Percentiles rank a stretch among this genome's conserved stretches.
phyloP scores from a whole-genome alignment of 225 moss, liverwort and hornwort species.

The Marchantia polymorpha region DNA sequence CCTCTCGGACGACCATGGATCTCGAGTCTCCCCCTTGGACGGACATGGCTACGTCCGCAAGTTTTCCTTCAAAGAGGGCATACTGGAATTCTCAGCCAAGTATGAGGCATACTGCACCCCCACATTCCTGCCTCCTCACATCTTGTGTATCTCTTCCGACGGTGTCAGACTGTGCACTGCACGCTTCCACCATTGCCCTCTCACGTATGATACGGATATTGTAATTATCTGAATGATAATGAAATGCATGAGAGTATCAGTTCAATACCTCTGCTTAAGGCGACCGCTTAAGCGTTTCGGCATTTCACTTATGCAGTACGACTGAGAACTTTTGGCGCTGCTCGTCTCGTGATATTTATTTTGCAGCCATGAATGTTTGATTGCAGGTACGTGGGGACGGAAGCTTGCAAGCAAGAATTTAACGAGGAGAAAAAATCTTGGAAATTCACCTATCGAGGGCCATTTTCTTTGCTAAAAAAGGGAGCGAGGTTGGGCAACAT shows the following conservation, averaged over 20 bases:
- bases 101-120: background rate
- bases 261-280: too few relatives aligned
- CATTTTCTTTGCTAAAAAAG: conserved; percentile 35
- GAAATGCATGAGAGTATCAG: too few relatives aligned
- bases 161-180: too few relatives aligned
- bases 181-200: too few relatives aligned
- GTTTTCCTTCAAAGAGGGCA: conserved; percentile 26
- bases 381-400: conserved; percentile 35
- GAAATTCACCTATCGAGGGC: conserved; percentile 38
- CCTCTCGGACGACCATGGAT: conserved; percentile 37
- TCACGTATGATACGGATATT: too few relatives aligned
- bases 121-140: background rate
- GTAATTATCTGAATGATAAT: too few relatives aligned
- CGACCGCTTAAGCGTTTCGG: too few relatives aligned
- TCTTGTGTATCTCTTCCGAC: too few relatives aligned
- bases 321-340: too few relatives aligned
- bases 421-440: conserved; percentile 38
- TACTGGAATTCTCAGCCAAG: conserved; percentile 38
- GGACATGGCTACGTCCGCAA: conserved; percentile 47
- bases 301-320: too few relatives aligned
- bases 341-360: too few relatives aligned
- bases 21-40: conserved; percentile 40
- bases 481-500: conserved; percentile 26
- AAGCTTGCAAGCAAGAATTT: conserved; percentile 34
- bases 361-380: background rate